phyloP scores from a whole-genome alignment of 129 eudicot genomes.

The Sambucus nigra region DNA sequence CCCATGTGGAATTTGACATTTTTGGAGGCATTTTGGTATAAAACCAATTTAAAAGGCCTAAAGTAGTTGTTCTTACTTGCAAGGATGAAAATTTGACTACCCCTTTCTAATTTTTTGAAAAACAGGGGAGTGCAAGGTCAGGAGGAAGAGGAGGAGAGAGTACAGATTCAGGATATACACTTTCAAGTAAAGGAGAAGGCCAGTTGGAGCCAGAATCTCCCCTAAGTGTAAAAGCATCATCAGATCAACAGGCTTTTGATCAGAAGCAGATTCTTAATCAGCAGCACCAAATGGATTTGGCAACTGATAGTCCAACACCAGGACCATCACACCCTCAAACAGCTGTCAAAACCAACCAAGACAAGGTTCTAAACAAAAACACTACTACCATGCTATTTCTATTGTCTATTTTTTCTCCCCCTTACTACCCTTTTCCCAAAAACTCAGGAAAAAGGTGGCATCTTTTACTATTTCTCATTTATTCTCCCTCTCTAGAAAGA shows the following conservation, averaged over 20 bases:
- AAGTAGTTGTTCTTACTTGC: no score
- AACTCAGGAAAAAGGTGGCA: constrained; percentile 12
- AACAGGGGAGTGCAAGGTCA: constrained; percentile 44
- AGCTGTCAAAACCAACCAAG: constrained; percentile 33
- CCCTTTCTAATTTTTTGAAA: not conserved
- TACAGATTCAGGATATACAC: constrained; percentile 61
- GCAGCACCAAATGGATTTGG: constrained; percentile 25
- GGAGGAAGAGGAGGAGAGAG: constrained; percentile 40
- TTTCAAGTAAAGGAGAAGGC: constrained; percentile 30
- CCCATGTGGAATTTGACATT: no score
- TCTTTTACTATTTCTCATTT: constrained; percentile 17
- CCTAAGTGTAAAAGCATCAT: constrained; percentile 41
- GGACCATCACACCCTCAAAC: constrained; percentile 51
- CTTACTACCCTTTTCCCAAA: constrained; percentile 4
- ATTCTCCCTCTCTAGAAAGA: constrained; percentile 7
- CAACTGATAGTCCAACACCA: constrained; percentile 46
- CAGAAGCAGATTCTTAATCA: constrained; percentile 32
- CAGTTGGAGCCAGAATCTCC: constrained; percentile 63
- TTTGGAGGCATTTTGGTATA: no score
- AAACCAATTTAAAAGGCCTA: no score
- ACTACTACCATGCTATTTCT: no score
- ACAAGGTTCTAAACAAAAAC: constrained; percentile 39
- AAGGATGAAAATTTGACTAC: no score
- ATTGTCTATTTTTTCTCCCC: not conserved
- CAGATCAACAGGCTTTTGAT: constrained; percentile 29